phyloP scores from a whole-genome alignment of 345 rosid species.

The Moricandia arvensis region DNA sequence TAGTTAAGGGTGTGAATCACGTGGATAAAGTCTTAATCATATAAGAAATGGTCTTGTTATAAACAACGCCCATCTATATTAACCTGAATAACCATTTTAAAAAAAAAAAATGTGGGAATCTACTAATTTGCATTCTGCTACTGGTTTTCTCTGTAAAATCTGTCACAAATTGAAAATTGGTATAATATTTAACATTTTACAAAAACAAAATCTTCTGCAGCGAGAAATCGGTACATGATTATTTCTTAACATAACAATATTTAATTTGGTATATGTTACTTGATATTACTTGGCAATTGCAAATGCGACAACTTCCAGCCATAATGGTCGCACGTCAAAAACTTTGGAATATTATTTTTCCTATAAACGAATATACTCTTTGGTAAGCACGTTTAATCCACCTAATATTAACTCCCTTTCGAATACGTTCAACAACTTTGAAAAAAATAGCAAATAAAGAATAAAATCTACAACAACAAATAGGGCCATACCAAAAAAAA shows the following conservation, averaged over 20 bases:
- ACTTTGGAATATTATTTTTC: neutral
- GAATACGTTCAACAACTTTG: neutral
- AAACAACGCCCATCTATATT: neutral
- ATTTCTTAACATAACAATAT: neutral
- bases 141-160: too few relatives aligned
- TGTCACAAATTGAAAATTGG: too few relatives aligned
- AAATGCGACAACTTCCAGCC: neutral
- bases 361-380: neutral
- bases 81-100: neutral
- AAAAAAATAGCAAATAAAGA: neutral
- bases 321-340: conserved; percentile 11
- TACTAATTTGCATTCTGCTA: neutral
- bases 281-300: neutral
- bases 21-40: conserved; percentile 27
- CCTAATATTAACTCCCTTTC: neutral
- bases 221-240: neutral
- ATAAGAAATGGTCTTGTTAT: conserved; percentile 18
- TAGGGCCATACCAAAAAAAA: neutral
- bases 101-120: neutral
- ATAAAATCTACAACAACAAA: neutral
- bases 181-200: too few relatives aligned
- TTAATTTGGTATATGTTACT: neutral
- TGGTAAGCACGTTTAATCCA: neutral
- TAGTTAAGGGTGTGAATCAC: conserved; percentile 26
- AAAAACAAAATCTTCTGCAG: neutral